Evolutionary conservation across 2,329 filamentous ascomycete species (phyloP).

Genomic region (Alternaria brassicicola): DNA sequence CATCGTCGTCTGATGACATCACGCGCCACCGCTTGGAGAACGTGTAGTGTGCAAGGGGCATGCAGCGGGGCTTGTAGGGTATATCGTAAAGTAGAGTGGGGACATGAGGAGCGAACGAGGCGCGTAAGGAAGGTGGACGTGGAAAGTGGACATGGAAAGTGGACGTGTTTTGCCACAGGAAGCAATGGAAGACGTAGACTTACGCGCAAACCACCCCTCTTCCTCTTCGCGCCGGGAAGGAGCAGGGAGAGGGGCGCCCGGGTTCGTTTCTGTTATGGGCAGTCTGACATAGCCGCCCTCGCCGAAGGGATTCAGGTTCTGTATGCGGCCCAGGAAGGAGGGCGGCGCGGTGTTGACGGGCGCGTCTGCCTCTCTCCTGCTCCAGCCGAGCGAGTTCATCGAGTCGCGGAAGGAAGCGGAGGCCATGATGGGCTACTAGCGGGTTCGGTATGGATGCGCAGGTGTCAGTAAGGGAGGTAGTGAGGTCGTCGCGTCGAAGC

Average conservation of each 20-base stretch:
- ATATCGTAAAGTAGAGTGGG: conserved; percentile 21
- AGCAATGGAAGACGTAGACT: conserved; percentile 58
- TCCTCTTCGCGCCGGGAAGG: conserved; percentile 88
- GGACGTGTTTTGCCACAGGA: conserved; percentile 28
- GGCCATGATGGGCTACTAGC: conserved; percentile 79
- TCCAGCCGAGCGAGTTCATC: conserved; percentile 94
- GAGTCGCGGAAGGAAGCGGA: conserved; percentile 90
- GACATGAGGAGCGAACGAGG: conserved; percentile 17
- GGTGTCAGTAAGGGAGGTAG: too few relatives aligned
- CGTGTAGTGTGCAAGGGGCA: background rate
- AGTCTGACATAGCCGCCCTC: conserved; percentile 87
- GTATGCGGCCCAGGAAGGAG: conserved; percentile 79
- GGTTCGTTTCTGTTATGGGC: conserved; percentile 75
- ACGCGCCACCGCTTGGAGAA: conserved; percentile 31
- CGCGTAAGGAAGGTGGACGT: conserved; percentile 13
- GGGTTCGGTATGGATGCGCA: too few relatives aligned
- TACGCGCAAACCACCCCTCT: conserved; percentile 93
- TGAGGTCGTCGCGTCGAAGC: conserved; percentile 18
- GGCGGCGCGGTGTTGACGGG: conserved; percentile 76
- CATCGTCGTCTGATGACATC: conserved; percentile 33
- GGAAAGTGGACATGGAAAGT: conserved; percentile 6
- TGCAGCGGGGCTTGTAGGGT: background rate
- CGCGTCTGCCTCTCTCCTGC: conserved; percentile 77
- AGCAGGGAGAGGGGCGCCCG: conserved; percentile 85
- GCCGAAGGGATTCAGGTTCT: conserved; percentile 86